These are phyloP conservation scores for Brassica hybrid DNA, from an alignment of 441 rosid species.

Conservation along the genomic window DNA sequence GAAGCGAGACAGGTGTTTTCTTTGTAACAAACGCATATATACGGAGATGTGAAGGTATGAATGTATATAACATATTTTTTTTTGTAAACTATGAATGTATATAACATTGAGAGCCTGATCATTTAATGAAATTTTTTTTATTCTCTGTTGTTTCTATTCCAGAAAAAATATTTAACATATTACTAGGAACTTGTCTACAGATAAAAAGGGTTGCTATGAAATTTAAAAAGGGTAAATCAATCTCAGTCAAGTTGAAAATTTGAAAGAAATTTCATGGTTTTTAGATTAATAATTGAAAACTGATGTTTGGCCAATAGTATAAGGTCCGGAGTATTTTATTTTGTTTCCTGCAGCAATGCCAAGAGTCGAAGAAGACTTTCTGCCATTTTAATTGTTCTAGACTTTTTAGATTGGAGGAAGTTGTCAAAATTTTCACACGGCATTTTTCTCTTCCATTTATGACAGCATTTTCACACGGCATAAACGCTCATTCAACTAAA, in stretches of 20 bases:
- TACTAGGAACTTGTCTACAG: neutral
- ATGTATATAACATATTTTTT: neutral
- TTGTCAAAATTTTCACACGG: neutral
- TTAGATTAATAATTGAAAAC: neutral
- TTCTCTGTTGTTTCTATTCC: neutral
- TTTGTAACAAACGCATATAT: conserved; percentile 3
- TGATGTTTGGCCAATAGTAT: neutral
- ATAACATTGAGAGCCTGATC: neutral
- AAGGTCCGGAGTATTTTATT: neutral
- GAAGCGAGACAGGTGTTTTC: neutral
- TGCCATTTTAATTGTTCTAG: neutral
- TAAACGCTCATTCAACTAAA: neutral
- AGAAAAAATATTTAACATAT: neutral
- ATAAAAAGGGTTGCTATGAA: neutral
- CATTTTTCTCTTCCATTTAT: neutral
- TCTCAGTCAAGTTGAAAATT: neutral
- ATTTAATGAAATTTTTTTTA: neutral
- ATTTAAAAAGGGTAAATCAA: neutral
- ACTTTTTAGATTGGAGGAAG: neutral
- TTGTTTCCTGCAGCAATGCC: neutral
- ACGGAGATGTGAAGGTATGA: neutral
- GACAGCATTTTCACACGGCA: neutral
- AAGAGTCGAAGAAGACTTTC: conserved; percentile 2
- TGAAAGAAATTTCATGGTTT: neutral
- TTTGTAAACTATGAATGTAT: too few relatives aligned